Evolutionary conservation across 148 eudicot genomes (phyloP).

Genomic region (Nyssa sinensis): DNA sequence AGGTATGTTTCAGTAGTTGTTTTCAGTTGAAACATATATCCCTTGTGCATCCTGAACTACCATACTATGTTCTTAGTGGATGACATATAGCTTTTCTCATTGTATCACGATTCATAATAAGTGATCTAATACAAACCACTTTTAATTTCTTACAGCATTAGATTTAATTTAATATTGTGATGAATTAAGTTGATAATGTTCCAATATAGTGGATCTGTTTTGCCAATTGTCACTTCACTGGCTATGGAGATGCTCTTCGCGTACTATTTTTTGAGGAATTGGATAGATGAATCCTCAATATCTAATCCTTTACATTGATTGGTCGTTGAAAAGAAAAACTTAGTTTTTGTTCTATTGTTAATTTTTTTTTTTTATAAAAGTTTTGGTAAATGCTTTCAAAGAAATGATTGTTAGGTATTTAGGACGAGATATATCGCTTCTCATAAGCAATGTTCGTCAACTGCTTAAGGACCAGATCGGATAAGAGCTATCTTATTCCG

Average conservation of each 20-base stretch:
- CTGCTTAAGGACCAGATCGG: too few relatives aligned
- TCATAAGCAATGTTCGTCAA: too few relatives aligned
- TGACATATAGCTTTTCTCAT: neutral
- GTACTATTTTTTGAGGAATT: too few relatives aligned
- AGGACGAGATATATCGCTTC: too few relatives aligned
- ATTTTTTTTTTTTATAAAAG: too few relatives aligned
- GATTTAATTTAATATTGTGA: neutral
- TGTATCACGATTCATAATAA: too few relatives aligned
- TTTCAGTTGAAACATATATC: neutral
- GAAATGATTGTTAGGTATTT: neutral
- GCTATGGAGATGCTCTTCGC: neutral
- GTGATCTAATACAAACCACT: neutral
- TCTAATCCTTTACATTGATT: too few relatives aligned
- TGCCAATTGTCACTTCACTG: too few relatives aligned
- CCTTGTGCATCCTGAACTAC: neutral
- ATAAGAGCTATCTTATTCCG: too few relatives aligned
- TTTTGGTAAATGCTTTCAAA: neutral
- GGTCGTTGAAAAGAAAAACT: neutral
- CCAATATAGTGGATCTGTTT: neutral
- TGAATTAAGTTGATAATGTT: neutral
- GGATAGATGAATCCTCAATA: neutral
- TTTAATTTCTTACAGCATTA: neutral
- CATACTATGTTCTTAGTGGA: neutral
- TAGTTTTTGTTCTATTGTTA: too few relatives aligned
- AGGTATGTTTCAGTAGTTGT: neutral